Base-by-base conservation (phyloP, 495 filamentous ascomycete species). In the Chaetomidium leptoderma region DNA sequence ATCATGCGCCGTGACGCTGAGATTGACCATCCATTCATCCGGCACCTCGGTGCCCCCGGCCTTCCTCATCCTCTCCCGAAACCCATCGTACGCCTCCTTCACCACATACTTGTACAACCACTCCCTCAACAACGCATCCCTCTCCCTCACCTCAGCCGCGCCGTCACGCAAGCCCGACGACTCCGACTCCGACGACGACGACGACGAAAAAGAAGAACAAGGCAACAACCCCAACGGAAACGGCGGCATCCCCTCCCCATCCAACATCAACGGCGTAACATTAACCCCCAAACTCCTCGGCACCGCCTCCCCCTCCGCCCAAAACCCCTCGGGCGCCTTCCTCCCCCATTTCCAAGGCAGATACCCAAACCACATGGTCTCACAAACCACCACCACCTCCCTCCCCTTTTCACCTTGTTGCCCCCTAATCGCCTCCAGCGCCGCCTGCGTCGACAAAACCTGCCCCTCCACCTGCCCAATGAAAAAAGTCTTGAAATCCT, bases 1-100 rank as follows among this genome's bases (percentile, higher is more conserved):
- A 53, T 75, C 67, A 29, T 65, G 50, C 44, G 65, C 46, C 49
- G 51, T 55, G 45, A 63, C 35, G 55, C 52, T 54, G 54, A 66
- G 46, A 27, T 63, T 63, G 51, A 59, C 33, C 60, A 59, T 63
- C 60, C 60, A 59, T 37, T 53, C 56, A 36, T 59, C 60, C n/a
- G 60, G 60, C 27, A 63, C 60, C 2, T 55, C 39, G 6, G 19
- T 26, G 13, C 50, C 55, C 0, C 60, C 60, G 7, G 42, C 54
- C 23, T 27, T 23, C 27, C 24, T 35, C 0, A 60, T 60, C 27
- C 39, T 37, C 42, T 60, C 58, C 42, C 58, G n/a, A 14, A 60
- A 60, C 50, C 44, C 58, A 29, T 49, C 44, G 29, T 55, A 54
- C 32, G 50, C 57, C 43, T 59, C 57, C n/a, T 24, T 37, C 27